Base-by-base conservation (phyloP, 768 basidiomycete species). In the Podaxis carcinomalis region DNA sequence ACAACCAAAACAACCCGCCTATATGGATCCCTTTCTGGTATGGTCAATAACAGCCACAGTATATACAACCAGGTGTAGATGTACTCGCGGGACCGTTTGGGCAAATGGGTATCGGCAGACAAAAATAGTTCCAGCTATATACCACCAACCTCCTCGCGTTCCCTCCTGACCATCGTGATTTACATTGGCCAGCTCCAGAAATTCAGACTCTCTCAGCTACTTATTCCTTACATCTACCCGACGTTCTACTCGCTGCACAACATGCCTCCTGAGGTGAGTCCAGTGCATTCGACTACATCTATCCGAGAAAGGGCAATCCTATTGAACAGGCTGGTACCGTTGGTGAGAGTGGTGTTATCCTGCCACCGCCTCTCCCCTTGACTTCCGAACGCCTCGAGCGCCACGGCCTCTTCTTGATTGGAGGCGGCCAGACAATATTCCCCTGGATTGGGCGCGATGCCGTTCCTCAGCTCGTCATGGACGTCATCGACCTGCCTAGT, bases 381-480 rank as follows among this genome's bases (percentile, higher is more conserved):
- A 95, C 95, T 0, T 94, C 93, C n/a, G 96, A 98, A 74, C 83
- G 94, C 40, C 79, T 99, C 56, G 95, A 98, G 74, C 81, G 95
- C 53, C 95, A 98, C 68, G 97, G 97, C 61, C 79, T 99, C 57
- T 98, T 89, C 85, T 75, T 99, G 64, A 97, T 99, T 66, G 97
- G 98, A 73, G 96, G 98, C 72, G 92, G 92, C 1, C 97, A 98
- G 74, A 95, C 92, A 21, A 92, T 99, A 69, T 98, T 99, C 86
- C 80, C 98, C 51, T 98, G 93, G 90, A 86, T 99, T 53, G 97
- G 97, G n/a, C 87, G 95, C 32, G 96, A 98, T 71, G 94, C 97
- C 6, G 94, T 98, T n/a, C 93, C 95, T 9, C 91, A 95, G 69
- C 84, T 98, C 51, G 78, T 98, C 62, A 80, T 88, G 80, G 97